A percentile compares a stretch with the other conserved stretches of the same genome.
Evolutionary conservation across 352 stramenopile genomes (phyloP).

Genomic region (Phytopythium kandeliae): DNA sequence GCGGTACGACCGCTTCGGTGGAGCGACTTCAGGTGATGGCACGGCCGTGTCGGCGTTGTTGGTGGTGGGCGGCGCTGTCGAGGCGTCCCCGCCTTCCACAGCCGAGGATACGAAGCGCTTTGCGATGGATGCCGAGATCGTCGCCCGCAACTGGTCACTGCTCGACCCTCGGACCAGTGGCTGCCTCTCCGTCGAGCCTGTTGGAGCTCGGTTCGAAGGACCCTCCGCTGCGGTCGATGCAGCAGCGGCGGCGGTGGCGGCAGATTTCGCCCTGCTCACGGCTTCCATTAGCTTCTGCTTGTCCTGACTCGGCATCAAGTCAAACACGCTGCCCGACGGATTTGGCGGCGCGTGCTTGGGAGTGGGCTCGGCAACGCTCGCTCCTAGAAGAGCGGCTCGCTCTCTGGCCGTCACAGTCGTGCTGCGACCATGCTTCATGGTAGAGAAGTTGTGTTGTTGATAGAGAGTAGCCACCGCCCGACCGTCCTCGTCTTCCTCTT

Average conservation of each 20-base stretch:
- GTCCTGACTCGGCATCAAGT: slow-evolving; percentile 40
- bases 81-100: background rate
- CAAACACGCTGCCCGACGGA: slow-evolving; percentile 41
- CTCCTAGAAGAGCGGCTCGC: slow-evolving; percentile 29
- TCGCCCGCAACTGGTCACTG: slow-evolving; percentile 56
- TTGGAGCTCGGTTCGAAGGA: background rate
- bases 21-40: background rate
- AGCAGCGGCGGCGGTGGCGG: background rate
- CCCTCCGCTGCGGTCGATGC: no score
- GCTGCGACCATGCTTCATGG: slow-evolving; percentile 20
- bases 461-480: slow-evolving; percentile 34
- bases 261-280: slow-evolving; percentile 27
- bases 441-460: slow-evolving; percentile 50
- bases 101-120: slow-evolving; percentile 67
- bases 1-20: slow-evolving; percentile 36
- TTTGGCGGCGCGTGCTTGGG: background rate
- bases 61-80: background rate
- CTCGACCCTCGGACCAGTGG: slow-evolving; percentile 22
- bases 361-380: slow-evolving; percentile 7
- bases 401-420: slow-evolving; percentile 47
- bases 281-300: slow-evolving; percentile 38
- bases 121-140: slow-evolving; percentile 74
- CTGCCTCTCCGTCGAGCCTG: slow-evolving; percentile 14
- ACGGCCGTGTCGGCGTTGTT: background rate
- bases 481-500: slow-evolving; percentile 13